These are phyloP conservation scores for Erysimum cheiri DNA, from an alignment of 441 rosid species.

Conservation along the genomic window DNA sequence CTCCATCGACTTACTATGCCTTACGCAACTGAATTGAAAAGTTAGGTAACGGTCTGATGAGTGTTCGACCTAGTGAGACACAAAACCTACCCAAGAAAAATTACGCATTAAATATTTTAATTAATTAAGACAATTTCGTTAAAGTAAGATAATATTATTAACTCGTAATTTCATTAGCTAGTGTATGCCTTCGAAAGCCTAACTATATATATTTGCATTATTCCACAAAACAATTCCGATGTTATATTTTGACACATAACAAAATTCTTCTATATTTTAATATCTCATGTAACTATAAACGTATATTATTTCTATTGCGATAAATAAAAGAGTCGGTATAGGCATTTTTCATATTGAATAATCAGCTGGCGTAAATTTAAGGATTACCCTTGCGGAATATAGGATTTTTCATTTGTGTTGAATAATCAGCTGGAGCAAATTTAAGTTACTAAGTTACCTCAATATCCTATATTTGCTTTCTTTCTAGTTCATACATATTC, in stretches of 20 bases:
- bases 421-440: too few species aligned
- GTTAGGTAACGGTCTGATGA: conserved; percentile 50
- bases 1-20: conserved; percentile 46
- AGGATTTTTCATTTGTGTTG: too few species aligned
- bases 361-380: conserved; percentile 4
- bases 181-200: conserved; percentile 14
- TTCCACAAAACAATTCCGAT: conserved; percentile 3
- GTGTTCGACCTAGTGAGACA: conserved; percentile 46
- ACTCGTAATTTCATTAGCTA: conserved; percentile 1
- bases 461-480: not conserved
- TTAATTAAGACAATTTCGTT: conserved; percentile 33
- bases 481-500: conserved; percentile 21
- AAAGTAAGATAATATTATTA: conserved; percentile 17
- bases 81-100: conserved; percentile 39
- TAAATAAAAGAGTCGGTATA: not conserved
- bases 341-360: conserved; percentile 3
- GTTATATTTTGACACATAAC: not conserved
- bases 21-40: conserved; percentile 45
- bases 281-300: not conserved
- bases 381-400: too few species aligned
- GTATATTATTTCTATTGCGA: not conserved
- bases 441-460: not conserved
- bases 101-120: not conserved
- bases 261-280: not conserved
- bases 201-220: conserved; percentile 1